These are phyloP conservation scores for Ascosphaera apis DNA, from an alignment of 2,329 filamentous ascomycete species.

Conservation along the genomic window DNA sequence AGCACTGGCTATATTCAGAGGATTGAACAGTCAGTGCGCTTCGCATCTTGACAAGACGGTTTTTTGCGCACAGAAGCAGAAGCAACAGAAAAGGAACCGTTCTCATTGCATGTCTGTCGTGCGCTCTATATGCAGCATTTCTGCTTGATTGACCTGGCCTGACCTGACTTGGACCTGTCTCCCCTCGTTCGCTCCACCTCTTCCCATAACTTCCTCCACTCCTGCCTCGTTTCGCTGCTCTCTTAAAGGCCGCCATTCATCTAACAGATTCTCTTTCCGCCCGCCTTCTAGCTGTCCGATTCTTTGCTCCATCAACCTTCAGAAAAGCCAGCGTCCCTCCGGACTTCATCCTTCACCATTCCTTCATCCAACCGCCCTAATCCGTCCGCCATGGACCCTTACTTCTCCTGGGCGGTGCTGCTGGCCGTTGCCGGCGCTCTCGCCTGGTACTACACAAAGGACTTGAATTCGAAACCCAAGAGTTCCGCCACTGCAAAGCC, in stretches of 20 bases:
- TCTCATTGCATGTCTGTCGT: too few species aligned
- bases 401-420: constrained; percentile 22
- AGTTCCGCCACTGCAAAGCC: constrained; percentile 9
- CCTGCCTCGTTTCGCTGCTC: constrained; percentile 1
- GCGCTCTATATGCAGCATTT: too few species aligned
- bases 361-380: too few species aligned
- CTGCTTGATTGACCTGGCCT: too few species aligned
- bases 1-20: too few species aligned
- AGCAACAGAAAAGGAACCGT: too few species aligned
- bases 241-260: not conserved
- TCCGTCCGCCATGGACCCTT: constrained; percentile 23
- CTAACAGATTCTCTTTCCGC: not conserved
- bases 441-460: constrained; percentile 20
- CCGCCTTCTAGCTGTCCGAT: not conserved
- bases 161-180: too few species aligned
- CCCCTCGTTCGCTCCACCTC: too few species aligned
- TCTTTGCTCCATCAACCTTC: not conserved
- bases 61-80: too few species aligned
- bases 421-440: constrained; percentile 19
- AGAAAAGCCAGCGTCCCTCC: not conserved
- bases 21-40: too few species aligned
- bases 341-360: constrained; percentile 1
- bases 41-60: too few species aligned
- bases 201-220: too few species aligned
- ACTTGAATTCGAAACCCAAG: constrained; percentile 12